Evolutionary conservation across 257 asterid genomes (phyloP), one percentile per base, ranked within the genome.

Genomic region (Marsdenia floribunda): DNA sequence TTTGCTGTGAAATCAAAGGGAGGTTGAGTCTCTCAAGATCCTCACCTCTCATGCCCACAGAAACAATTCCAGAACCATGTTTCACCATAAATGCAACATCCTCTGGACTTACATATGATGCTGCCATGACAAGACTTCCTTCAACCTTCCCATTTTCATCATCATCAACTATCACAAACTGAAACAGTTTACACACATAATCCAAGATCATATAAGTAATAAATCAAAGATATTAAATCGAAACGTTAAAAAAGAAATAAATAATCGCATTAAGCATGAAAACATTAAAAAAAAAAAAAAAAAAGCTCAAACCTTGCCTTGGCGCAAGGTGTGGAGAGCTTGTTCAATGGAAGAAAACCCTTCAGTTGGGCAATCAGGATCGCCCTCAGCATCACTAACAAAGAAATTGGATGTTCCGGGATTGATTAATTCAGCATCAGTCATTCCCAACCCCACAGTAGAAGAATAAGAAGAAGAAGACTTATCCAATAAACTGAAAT

Each of bases 111-210:
- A 73, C 89, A 46, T 67, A 73, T 6, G 88, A 80, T 8, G 96
- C 98, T 7, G 88, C 95, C 96, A 93, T 89, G 2, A 93, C 91
- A 72, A 93, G 88, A 83, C 86, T 93, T 73, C 97, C 98, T 85
- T 93, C 96, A 38, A 83, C 82, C 8, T 71, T 82, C 33, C 73
- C 96, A 69, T 59, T 77, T 33, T 85, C 92, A 73, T 84, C 92
- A 73, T 84, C 96, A 83, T 89, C 97, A 76, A 89, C 98, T 76
- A 93, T 76, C 85, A 89, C 96, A 86, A 84, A 88, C 97, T 93
- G 77, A 46, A 81, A 66, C 73, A 85, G 73, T 67, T 60, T 72
- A 44, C 49, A 44, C 46, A 40, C 46, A 42, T 42, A 42, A 71
- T 71, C 70, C 15, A n/a, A 58, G 3, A 54, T 50, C 54, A 50